phyloP scores from a whole-genome alignment of 106 monocot genomes.

The Platanthera guangdongensis region DNA sequence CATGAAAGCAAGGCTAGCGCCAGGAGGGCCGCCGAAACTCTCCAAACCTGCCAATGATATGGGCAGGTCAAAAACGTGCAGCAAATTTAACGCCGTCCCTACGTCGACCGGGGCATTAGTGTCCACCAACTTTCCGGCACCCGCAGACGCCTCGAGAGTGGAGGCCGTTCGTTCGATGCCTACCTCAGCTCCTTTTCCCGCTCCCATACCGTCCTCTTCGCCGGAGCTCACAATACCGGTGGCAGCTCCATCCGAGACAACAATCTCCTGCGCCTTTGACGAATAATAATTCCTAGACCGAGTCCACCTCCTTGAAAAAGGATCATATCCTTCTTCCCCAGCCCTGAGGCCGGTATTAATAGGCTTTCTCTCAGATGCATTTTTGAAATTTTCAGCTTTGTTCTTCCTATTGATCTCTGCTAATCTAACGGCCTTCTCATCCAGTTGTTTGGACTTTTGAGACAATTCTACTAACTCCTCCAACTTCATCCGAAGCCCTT shows the following conservation, averaged over 20 bases:
- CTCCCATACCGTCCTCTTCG: constrained; percentile 2
- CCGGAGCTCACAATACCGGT: constrained; percentile 7
- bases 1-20: no score
- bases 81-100: no score
- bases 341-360: constrained; percentile 65
- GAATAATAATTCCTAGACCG: constrained; percentile 78
- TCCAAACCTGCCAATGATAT: no score
- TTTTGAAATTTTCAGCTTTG: constrained; percentile 75
- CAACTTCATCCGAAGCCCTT: constrained; percentile 37
- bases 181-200: constrained; percentile 5
- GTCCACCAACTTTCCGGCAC: constrained; percentile 61
- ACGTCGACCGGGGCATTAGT: no score
- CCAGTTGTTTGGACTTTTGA: constrained; percentile 27
- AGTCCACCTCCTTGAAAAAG: constrained; percentile 95
- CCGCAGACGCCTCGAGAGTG: constrained; percentile 28
- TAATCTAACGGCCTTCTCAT: constrained; percentile 62
- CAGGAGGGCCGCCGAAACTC: no score
- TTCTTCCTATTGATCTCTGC: constrained; percentile 86
- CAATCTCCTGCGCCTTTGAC: constrained; percentile 25
- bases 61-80: no score
- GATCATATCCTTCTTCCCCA: constrained; percentile 85
- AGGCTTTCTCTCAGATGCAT: constrained; percentile 69
- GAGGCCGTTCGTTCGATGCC: constrained; percentile 49
- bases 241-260: constrained; percentile 7
- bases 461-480: constrained; percentile 43